Percentiles rank a stretch among this genome's conserved stretches.
Evolutionary conservation across 257 asterid species (phyloP).

Genomic region (Capsicum rhomboideum): DNA sequence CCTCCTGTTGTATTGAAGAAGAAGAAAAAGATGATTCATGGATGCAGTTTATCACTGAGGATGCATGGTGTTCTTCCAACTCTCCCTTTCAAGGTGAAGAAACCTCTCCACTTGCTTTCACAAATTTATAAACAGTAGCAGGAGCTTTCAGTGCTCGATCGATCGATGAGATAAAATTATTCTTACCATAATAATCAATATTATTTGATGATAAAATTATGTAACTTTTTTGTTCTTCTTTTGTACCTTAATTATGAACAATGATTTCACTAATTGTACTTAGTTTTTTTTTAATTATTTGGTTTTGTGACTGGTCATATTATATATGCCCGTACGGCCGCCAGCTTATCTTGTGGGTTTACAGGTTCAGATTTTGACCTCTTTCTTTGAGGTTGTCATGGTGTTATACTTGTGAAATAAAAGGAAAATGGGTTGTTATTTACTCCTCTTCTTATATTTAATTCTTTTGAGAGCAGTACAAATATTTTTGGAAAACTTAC

Average conservation of each 20-base stretch:
- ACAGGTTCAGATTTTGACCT: constrained; percentile 36
- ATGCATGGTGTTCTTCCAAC: constrained; percentile 73
- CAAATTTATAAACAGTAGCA: constrained; percentile 27
- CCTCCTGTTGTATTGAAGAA: constrained; percentile 47
- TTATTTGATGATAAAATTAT: constrained; percentile 7
- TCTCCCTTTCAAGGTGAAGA: constrained; percentile 48
- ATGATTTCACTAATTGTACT: constrained; percentile 53
- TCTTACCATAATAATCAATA: neutral
- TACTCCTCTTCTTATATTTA: neutral
- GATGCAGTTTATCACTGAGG: constrained; percentile 96
- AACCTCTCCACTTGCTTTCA: constrained; percentile 45
- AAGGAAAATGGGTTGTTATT: constrained; percentile 13
- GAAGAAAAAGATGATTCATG: constrained; percentile 86
- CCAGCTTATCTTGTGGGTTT: constrained; percentile 34
- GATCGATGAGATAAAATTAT: neutral
- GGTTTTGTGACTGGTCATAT: constrained; percentile 16
- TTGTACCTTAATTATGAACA: constrained; percentile 13
- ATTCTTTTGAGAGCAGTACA: neutral
- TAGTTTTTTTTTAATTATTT: constrained; percentile 18
- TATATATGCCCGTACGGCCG: constrained; percentile 23
- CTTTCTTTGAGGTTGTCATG: constrained; percentile 20
- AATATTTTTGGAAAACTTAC: neutral
- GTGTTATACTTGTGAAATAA: constrained; percentile 35
- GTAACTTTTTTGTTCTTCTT: constrained; percentile 5
- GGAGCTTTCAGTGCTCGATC: neutral